These are phyloP conservation scores for Pichia thaimueangensis DNA, from an alignment of 805 yeast genomes.

Conservation along the genomic window DNA sequence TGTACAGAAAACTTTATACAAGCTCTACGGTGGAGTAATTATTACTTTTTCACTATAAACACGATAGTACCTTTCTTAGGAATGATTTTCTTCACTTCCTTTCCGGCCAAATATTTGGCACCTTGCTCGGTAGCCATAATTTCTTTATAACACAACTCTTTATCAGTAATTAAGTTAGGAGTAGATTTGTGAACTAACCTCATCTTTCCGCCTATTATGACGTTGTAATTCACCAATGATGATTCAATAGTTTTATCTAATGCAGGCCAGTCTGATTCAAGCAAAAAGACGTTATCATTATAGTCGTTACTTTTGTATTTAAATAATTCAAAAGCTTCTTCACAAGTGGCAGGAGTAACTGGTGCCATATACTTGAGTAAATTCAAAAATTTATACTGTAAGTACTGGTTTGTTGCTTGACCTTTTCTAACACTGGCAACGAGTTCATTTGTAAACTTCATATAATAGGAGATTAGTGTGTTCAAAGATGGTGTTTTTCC, in stretches of 20 bases:
- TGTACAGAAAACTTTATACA: too few relatives aligned
- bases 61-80: constrained; percentile 34
- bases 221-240: constrained; percentile 37
- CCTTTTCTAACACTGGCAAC: constrained; percentile 41
- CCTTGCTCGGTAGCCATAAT: constrained; percentile 33
- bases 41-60: constrained; percentile 13
- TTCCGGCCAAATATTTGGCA: constrained; percentile 36
- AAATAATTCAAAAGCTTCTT: constrained; percentile 68
- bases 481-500: constrained; percentile 58
- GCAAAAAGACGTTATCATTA: constrained; percentile 41
- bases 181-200: constrained; percentile 36
- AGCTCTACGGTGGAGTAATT: too few relatives aligned
- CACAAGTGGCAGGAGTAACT: constrained; percentile 73
- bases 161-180: constrained; percentile 32
- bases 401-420: constrained; percentile 6
- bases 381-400: constrained; percentile 33
- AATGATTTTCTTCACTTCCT: constrained; percentile 46
- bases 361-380: constrained; percentile 67
- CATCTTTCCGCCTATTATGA: constrained; percentile 72
- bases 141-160: constrained; percentile 32
- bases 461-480: constrained; percentile 82
- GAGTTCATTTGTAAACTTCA: constrained; percentile 67
- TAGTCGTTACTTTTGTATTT: constrained; percentile 18
- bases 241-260: constrained; percentile 34
- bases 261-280: constrained; percentile 62